Percentiles rank a stretch among this genome's conserved stretches.
phyloP scores from a whole-genome alignment of 2,329 filamentous ascomycete species.

The Metarhizium album region DNA sequence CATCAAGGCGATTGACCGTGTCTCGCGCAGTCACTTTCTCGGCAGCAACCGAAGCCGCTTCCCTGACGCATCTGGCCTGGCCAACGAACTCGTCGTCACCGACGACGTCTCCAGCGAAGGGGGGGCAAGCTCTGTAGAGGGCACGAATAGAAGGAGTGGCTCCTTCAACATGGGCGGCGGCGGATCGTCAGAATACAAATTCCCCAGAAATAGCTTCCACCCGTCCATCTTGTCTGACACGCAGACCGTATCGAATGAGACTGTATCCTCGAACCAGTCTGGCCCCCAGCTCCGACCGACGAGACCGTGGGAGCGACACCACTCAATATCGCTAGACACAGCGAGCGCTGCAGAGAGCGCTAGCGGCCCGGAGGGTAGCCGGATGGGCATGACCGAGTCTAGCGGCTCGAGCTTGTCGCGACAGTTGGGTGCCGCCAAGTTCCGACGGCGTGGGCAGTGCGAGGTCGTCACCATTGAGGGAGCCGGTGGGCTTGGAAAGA shows the following conservation, averaged over 20 bases:
- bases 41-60: slow-evolving; percentile 34
- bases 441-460: slow-evolving; percentile 50
- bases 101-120: slow-evolving; percentile 50
- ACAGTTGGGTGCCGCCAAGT: slow-evolving; percentile 46
- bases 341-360: slow-evolving; percentile 35
- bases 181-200: slow-evolving; percentile 28
- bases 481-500: slow-evolving; percentile 54
- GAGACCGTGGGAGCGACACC: slow-evolving; percentile 41
- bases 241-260: slow-evolving; percentile 32
- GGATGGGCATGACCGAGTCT: slow-evolving; percentile 34
- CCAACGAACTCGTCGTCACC: slow-evolving; percentile 35
- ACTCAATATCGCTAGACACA: slow-evolving; percentile 38
- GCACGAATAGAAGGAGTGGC: slow-evolving; percentile 35
- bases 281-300: slow-evolving; percentile 25
- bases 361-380: slow-evolving; percentile 27
- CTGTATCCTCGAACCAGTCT: slow-evolving; percentile 36
- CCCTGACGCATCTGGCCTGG: slow-evolving; percentile 44
- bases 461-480: slow-evolving; percentile 53
- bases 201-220: slow-evolving; percentile 27
- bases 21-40: slow-evolving; percentile 53
- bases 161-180: slow-evolving; percentile 37
- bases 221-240: slow-evolving; percentile 31
- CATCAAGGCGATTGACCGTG: slow-evolving; percentile 63
- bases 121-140: slow-evolving; percentile 43
- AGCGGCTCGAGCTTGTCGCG: slow-evolving; percentile 40